phyloP scores from a whole-genome alignment of 177 flowering plant species.

The Vitis hybrid region DNA sequence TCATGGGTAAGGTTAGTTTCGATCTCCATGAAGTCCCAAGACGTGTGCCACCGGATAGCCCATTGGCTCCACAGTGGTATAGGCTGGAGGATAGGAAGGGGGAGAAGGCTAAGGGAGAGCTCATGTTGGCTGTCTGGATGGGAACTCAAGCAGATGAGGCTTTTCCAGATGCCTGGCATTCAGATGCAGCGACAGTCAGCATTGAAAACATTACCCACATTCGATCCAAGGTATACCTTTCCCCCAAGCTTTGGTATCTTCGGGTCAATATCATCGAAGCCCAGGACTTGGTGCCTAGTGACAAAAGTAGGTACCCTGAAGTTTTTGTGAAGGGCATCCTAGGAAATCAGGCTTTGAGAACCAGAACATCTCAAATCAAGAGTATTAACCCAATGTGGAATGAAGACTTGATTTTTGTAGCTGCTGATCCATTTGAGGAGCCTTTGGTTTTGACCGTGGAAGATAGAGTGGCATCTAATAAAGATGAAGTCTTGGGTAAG shows the following conservation, averaged over 20 bases:
- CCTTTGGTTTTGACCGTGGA: conserved; percentile 40
- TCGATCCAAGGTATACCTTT: conserved; percentile 44
- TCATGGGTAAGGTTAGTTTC: conserved; percentile 35
- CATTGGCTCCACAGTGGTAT: conserved; percentile 56
- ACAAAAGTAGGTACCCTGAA: conserved; percentile 40
- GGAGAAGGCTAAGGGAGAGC: conserved; percentile 35
- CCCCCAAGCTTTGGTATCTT: conserved; percentile 50
- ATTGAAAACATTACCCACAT: conserved; percentile 28
- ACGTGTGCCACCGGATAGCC: conserved; percentile 47
- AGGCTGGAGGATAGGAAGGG: conserved; percentile 36
- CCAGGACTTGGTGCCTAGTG: conserved; percentile 42
- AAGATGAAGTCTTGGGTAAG: conserved; percentile 40
- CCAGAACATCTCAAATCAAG: conserved; percentile 28
- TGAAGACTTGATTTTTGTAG: conserved; percentile 45
- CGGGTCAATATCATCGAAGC: conserved; percentile 51
- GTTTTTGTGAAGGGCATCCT: conserved; percentile 33
- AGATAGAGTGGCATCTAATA: conserved; percentile 36
- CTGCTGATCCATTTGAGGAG: conserved; percentile 49
- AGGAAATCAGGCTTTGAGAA: conserved; percentile 40
- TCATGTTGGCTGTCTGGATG: conserved; percentile 56
- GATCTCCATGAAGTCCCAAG: conserved; percentile 42
- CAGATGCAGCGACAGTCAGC: conserved; percentile 45
- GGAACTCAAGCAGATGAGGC: conserved; percentile 57
- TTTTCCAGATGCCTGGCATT: conserved; percentile 51
- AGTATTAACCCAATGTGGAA: conserved; percentile 49